Conservation (phyloP, 164 flowering plant genomes). For the Nymphaea colorata region DNA sequence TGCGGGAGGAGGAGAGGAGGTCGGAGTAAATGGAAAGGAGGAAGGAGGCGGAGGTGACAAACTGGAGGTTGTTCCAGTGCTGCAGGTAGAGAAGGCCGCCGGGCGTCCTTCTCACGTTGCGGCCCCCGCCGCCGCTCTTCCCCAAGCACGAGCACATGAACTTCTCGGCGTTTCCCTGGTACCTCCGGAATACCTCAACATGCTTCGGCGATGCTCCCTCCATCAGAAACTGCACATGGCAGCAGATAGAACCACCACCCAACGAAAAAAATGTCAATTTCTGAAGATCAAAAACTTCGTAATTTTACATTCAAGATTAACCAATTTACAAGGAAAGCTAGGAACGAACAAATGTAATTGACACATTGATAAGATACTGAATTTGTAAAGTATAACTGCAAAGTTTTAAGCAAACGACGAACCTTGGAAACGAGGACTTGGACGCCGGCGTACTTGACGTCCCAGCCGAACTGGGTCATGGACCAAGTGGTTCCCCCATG, state of each 20-base stretch:
- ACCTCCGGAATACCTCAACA: slow-evolving; percentile 37
- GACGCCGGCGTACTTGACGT: slow-evolving; percentile 85
- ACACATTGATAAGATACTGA: not conserved
- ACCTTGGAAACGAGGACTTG: slow-evolving; percentile 89
- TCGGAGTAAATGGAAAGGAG: slow-evolving; percentile 73
- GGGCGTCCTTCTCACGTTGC: slow-evolving; percentile 62
- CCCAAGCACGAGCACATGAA: slow-evolving; percentile 86
- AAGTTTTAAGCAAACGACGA: not conserved
- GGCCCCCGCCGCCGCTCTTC: slow-evolving; percentile 24
- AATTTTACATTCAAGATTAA: too few relatives aligned
- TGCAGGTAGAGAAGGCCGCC: slow-evolving; percentile 83
- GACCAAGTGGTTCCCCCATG: slow-evolving; percentile 88
- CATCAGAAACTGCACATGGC: slow-evolving; percentile 52
- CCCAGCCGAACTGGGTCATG: slow-evolving; percentile 90
- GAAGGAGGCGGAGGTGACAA: slow-evolving; percentile 78
- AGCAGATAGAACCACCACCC: not conserved
- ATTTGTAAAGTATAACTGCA: too few relatives aligned
- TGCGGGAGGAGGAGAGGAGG: slow-evolving; percentile 44
- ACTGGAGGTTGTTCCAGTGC: slow-evolving; percentile 90
- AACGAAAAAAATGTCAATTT: not conserved
- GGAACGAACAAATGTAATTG: not conserved
- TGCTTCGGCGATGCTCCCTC: slow-evolving; percentile 54
- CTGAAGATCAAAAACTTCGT: not conserved
- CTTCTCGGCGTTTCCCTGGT: slow-evolving; percentile 60
- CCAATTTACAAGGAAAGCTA: too few relatives aligned